Percentiles rank a stretch among this genome's conserved stretches.
These are phyloP conservation scores for Colletotrichum tamarilloi DNA, from an alignment of 2,329 filamentous ascomycete species.

Conservation along the genomic window DNA sequence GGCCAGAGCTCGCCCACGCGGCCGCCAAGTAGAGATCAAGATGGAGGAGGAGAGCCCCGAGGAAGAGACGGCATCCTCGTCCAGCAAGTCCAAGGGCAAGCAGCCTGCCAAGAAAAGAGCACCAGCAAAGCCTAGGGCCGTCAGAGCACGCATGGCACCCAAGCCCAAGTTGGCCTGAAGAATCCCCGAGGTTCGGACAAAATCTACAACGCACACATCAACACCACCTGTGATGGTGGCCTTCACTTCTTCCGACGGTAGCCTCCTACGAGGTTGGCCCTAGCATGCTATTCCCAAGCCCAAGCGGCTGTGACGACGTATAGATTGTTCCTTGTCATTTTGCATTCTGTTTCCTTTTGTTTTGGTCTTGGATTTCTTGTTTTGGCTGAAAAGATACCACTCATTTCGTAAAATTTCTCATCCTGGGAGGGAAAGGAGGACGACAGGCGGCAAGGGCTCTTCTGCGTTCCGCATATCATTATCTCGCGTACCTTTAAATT, in stretches of 20 bases:
- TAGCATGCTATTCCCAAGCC: background rate
- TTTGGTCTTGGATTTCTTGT: background rate
- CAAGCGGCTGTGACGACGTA: constrained; percentile 8
- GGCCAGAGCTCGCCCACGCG: background rate
- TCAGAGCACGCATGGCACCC: background rate
- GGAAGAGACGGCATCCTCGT: background rate
- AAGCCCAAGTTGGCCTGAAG: constrained; percentile 2
- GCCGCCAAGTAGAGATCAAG: background rate
- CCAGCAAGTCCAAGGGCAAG: background rate
- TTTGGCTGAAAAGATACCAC: constrained; percentile 19
- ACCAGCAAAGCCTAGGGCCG: background rate
- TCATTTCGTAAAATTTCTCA: constrained; percentile 12
- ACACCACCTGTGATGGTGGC: background rate
- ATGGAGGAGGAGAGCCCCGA: background rate
- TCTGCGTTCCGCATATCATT: constrained; percentile 4
- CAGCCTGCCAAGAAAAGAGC: background rate
- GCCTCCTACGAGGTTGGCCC: background rate
- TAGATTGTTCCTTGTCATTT: constrained; percentile 7
- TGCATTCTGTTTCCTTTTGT: background rate
- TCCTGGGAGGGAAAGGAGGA: background rate
- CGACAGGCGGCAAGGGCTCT: background rate
- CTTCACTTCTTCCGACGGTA: background rate
- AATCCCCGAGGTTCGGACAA: background rate
- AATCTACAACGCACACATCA: background rate
- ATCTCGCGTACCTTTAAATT: constrained; percentile 5